phyloP scores from a whole-genome alignment of 345 rosid species.

The Alliaria petiolata region DNA sequence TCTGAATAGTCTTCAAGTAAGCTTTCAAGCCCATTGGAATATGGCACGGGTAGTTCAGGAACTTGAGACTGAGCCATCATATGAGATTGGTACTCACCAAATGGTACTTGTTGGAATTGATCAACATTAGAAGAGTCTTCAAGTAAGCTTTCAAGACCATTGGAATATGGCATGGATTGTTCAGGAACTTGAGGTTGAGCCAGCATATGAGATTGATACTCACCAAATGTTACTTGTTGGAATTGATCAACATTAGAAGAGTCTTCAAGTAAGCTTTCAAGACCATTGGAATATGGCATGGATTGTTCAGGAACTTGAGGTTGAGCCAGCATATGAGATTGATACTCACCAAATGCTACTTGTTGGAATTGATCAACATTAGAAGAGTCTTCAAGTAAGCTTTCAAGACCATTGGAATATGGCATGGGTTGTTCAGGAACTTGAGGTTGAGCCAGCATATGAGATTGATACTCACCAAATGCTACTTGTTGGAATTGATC shows the following conservation, averaged over 20 bases:
- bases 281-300: slow-evolving; percentile 45
- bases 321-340: slow-evolving; percentile 23
- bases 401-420: slow-evolving; percentile 47
- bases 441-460: slow-evolving; percentile 23
- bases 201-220: slow-evolving; percentile 22
- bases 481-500: slow-evolving; percentile 36
- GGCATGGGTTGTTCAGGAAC: slow-evolving; percentile 30
- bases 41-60: slow-evolving; percentile 28
- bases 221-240: slow-evolving; percentile 30
- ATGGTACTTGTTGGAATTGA: slow-evolving; percentile 37
- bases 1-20: too few species aligned
- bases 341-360: slow-evolving; percentile 27
- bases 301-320: slow-evolving; percentile 24
- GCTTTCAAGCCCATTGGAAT: slow-evolving; percentile 42
- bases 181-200: slow-evolving; percentile 18
- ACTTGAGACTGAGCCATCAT: slow-evolving; percentile 17
- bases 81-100: slow-evolving; percentile 24
- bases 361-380: slow-evolving; percentile 40
- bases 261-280: slow-evolving; percentile 48
- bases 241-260: slow-evolving; percentile 41
- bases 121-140: slow-evolving; percentile 43
- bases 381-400: slow-evolving; percentile 40
- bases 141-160: slow-evolving; percentile 56
- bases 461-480: slow-evolving; percentile 19
- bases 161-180: slow-evolving; percentile 34